Evolutionary conservation across 148 eudicot species (phyloP).

Genomic region (Polygonum aviculare): DNA sequence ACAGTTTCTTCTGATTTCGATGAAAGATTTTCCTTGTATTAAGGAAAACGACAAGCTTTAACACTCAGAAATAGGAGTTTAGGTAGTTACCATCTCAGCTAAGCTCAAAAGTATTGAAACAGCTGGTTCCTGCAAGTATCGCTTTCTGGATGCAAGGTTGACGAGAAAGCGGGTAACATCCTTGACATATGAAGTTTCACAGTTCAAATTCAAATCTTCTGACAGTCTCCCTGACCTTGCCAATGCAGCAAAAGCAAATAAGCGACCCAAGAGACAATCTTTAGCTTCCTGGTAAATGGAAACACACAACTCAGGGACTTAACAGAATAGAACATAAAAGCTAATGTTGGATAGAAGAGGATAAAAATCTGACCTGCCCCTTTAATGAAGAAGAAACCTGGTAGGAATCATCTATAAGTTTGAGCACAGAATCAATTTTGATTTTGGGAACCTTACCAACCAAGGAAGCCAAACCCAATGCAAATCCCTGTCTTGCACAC

Average conservation of each 20-base stretch:
- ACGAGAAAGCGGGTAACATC: conserved; percentile 52
- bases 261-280: conserved; percentile 76
- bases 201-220: conserved; percentile 48
- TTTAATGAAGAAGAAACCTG: conserved; percentile 84
- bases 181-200: conserved; percentile 41
- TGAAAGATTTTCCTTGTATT: background rate
- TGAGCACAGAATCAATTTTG: conserved; percentile 59
- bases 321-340: background rate
- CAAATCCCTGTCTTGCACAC: conserved; percentile 99
- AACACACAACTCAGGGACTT: conserved; percentile 11
- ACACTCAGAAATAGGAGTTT: background rate
- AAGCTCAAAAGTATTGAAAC: conserved; percentile 55
- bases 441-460: conserved; percentile 51
- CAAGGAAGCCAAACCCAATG: conserved; percentile 72
- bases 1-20: background rate
- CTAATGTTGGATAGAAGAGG: background rate
- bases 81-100: conserved; percentile 53
- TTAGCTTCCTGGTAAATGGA: conserved; percentile 58
- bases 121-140: conserved; percentile 85
- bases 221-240: conserved; percentile 71
- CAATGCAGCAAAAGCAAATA: conserved; percentile 88
- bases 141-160: conserved; percentile 64
- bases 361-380: conserved; percentile 63
- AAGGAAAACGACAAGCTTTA: background rate
- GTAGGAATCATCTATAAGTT: conserved; percentile 56